Conservation (phyloP, 495 filamentous ascomycete genomes). For the Lasiosphaeria ovina region DNA sequence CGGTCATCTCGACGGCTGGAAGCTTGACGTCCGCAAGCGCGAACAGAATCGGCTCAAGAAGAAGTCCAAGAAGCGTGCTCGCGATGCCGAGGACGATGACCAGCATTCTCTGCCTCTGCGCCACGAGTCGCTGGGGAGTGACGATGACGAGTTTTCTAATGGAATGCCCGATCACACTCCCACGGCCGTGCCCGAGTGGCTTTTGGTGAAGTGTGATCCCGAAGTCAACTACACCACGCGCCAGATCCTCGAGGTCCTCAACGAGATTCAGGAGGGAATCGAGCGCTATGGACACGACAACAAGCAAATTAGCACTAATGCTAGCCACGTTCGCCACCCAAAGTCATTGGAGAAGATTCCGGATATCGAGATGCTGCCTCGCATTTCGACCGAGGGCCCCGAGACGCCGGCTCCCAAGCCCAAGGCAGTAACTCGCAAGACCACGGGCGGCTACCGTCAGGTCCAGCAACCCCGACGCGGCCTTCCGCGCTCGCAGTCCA, state of each 20-base stretch:
- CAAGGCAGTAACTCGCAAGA: slow-evolving; percentile 17
- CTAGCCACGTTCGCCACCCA: too few species aligned
- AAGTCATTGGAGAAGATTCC: slow-evolving; percentile 45
- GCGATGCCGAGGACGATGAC: slow-evolving; percentile 27
- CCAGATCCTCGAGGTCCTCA: slow-evolving; percentile 39
- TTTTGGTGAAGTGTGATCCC: slow-evolving; percentile 25
- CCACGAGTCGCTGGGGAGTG: background rate
- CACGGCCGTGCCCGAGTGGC: slow-evolving; percentile 45
- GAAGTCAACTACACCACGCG: slow-evolving; percentile 36
- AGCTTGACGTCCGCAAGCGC: slow-evolving; percentile 50
- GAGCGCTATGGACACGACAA: slow-evolving; percentile 4
- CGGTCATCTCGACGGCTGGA: slow-evolving; percentile 50
- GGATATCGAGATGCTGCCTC: slow-evolving; percentile 67
- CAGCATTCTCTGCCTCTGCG: slow-evolving; percentile 1
- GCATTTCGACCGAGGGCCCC: slow-evolving; percentile 36
- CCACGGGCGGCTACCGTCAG: slow-evolving; percentile 24
- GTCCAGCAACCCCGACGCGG: slow-evolving; percentile 34
- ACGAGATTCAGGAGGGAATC: slow-evolving; percentile 34
- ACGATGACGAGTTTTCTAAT: slow-evolving; percentile 5
- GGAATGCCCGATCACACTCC: slow-evolving; percentile 21
- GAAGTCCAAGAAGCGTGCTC: slow-evolving; percentile 24
- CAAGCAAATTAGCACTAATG: too few species aligned
- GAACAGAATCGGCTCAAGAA: slow-evolving; percentile 46
- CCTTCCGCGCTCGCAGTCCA: slow-evolving; percentile 43
- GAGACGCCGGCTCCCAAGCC: slow-evolving; percentile 12